These are phyloP conservation scores for Gossypium anomalum DNA, from an alignment of 345 rosid genomes.

Conservation along the genomic window DNA sequence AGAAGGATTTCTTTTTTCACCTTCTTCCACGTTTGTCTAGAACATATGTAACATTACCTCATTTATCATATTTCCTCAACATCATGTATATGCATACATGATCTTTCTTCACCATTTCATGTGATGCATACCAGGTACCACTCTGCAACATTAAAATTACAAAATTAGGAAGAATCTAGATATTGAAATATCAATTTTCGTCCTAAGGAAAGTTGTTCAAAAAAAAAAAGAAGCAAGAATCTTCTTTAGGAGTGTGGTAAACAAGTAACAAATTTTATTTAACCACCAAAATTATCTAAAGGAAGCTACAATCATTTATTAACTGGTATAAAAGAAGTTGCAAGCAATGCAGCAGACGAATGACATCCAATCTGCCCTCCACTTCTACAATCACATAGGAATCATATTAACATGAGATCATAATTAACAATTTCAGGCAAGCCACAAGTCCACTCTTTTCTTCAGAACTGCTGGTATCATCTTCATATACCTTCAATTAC, in stretches of 20 bases:
- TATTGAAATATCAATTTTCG: conserved; percentile 5
- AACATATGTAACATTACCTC: conserved; percentile 6
- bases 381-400: conserved; percentile 6
- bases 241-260: neutral
- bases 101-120: neutral
- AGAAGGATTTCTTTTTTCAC: neutral
- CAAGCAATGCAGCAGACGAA: neutral
- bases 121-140: neutral
- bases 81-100: neutral
- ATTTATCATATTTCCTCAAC: neutral
- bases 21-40: neutral
- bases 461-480: neutral
- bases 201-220: neutral
- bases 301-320: neutral
- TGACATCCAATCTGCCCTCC: neutral
- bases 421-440: neutral
- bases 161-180: conserved; percentile 12
- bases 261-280: neutral
- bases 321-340: neutral
- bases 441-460: conserved; percentile 11
- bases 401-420: neutral
- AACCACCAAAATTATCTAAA: conserved; percentile 6
- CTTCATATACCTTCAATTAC: neutral
- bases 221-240: neutral
- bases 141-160: conserved; percentile 28